Evolutionary conservation across 495 filamentous ascomycete genomes (phyloP).

Genomic region (Lasiosphaeria ovina): DNA sequence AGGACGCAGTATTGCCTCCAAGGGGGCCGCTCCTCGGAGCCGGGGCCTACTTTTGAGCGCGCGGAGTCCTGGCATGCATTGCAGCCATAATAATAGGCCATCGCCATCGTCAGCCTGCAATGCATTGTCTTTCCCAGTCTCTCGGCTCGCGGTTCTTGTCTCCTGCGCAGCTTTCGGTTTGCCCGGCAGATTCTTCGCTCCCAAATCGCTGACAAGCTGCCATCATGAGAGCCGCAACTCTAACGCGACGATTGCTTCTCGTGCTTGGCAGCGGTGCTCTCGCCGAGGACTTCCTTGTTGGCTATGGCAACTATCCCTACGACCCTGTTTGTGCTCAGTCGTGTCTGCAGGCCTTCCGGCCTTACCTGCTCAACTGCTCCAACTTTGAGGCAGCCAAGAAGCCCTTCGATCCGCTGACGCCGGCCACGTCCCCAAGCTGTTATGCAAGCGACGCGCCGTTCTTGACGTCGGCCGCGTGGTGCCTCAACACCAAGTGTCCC

Average conservation of each 20-base stretch:
- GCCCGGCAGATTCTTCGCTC: background rate
- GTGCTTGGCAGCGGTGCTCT: background rate
- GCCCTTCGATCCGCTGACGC: slow-evolving; percentile 8
- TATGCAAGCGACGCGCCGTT: slow-evolving; percentile 7
- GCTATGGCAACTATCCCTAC: slow-evolving; percentile 12
- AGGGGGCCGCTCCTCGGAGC: background rate
- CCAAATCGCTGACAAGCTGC: too few species aligned
- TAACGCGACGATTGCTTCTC: background rate
- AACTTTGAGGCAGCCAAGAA: slow-evolving; percentile 11
- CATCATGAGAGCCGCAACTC: background rate
- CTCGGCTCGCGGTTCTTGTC: background rate
- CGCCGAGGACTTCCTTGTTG: slow-evolving; percentile 11
- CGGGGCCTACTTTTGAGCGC: slow-evolving; percentile 1
- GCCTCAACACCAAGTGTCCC: slow-evolving; percentile 7
- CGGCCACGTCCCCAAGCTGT: slow-evolving; percentile 7
- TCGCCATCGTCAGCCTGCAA: background rate
- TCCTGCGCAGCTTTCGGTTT: background rate
- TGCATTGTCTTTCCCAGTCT: background rate
- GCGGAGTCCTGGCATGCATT: background rate
- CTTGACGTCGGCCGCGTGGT: slow-evolving; percentile 13
- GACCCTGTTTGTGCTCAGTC: slow-evolving; percentile 10
- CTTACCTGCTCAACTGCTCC: slow-evolving; percentile 11
- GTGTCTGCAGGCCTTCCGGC: slow-evolving; percentile 6
- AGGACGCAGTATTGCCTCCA: too few species aligned
- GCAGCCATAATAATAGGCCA: too few species aligned